phyloP scores from a whole-genome alignment of 768 basidiomycete species.

The Mrakia gelida region DNA sequence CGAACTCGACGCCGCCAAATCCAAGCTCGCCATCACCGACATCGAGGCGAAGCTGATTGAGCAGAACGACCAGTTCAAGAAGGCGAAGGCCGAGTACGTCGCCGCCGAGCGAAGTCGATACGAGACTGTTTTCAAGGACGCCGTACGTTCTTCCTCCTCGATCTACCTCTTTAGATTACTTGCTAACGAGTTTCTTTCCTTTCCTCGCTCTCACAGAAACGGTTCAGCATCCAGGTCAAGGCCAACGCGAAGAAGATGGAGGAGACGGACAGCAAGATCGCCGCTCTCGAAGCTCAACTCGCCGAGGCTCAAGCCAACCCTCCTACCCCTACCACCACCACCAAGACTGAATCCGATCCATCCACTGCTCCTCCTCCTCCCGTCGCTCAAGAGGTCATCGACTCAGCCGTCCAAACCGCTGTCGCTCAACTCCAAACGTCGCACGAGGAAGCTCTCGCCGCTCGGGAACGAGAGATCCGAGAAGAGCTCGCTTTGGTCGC shows the following conservation, averaged over 20 bases:
- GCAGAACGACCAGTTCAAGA: background rate
- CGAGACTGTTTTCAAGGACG: constrained; percentile 21
- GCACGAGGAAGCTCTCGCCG: constrained; percentile 25
- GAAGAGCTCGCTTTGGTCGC: constrained; percentile 11
- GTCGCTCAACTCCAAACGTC: constrained; percentile 21
- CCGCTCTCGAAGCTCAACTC: constrained; percentile 11
- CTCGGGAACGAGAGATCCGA: constrained; percentile 24
- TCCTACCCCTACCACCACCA: background rate
- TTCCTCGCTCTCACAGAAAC: background rate
- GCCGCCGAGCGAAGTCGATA: constrained; percentile 8
- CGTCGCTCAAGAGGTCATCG: constrained; percentile 19
- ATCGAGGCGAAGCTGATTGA: background rate
- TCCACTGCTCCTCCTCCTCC: background rate
- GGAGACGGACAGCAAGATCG: background rate
- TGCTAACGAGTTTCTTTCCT: background rate
- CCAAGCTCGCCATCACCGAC: constrained; percentile 4
- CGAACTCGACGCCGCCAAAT: background rate
- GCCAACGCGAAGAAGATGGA: background rate
- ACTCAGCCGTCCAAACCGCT: constrained; percentile 20
- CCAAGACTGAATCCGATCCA: background rate
- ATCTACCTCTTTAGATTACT: background rate
- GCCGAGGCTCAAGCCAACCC: constrained; percentile 9
- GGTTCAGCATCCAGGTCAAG: background rate
- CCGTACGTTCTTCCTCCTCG: background rate
- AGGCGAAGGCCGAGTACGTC: background rate